Evolutionary conservation across 371 early-diverging fungal species (phyloP).

Genomic region (Mortierella polycephala): DNA sequence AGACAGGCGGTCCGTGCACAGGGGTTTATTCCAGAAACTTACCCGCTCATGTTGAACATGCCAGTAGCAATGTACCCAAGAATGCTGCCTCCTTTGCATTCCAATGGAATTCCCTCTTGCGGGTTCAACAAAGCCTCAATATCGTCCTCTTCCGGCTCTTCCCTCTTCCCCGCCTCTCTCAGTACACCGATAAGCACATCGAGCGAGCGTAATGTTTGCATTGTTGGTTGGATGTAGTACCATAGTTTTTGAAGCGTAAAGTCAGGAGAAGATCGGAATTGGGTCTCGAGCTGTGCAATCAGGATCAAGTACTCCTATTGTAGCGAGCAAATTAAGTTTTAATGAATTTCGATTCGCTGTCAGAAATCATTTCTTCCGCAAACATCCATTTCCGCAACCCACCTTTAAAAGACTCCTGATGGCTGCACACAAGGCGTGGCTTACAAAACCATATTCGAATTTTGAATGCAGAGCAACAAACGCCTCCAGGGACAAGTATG

Average conservation of each 20-base stretch:
- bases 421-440: constrained; percentile 90
- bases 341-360: too few species aligned
- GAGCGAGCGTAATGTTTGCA: constrained; percentile 76
- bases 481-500: constrained; percentile 75
- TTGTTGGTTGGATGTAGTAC: constrained; percentile 84
- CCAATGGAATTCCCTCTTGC: constrained; percentile 61
- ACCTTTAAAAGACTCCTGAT: constrained; percentile 78
- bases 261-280: constrained; percentile 73
- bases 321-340: neutral
- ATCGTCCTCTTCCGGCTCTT: constrained; percentile 54
- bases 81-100: constrained; percentile 71
- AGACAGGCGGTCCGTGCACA: constrained; percentile 51
- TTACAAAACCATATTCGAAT: constrained; percentile 87
- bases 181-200: constrained; percentile 70
- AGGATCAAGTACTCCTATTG: constrained; percentile 83
- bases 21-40: constrained; percentile 27
- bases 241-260: constrained; percentile 92
- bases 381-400: neutral
- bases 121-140: constrained; percentile 66
- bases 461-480: constrained; percentile 80
- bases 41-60: constrained; percentile 74
- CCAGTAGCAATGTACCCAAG: constrained; percentile 71
- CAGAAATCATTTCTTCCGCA: too few species aligned
- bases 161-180: constrained; percentile 47
- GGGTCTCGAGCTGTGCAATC: constrained; percentile 92